Evolutionary conservation across 1,284 basidiomycete genomes (phyloP), one percentile per base, ranked within the genome.

Genomic region (Ganoderma leucocontextum): DNA sequence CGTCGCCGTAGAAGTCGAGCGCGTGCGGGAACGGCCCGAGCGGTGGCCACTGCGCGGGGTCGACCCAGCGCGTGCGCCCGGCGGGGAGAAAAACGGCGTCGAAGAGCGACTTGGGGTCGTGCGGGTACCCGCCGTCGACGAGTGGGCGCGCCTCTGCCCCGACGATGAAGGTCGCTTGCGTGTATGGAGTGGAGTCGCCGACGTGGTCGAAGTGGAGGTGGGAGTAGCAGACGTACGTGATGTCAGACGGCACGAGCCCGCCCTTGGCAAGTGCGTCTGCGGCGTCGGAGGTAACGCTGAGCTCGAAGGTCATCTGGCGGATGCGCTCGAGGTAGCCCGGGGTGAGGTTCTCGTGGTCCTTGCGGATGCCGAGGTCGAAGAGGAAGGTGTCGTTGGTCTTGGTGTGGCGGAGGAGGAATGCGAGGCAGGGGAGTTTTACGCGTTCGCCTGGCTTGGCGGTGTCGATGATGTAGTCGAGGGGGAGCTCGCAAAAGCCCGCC

Each of bases 1-100:
- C 89, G 70, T 91, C 89, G 10, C 82, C 83, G 73, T 84, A 87
- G 70, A 83, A 84, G 78, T 91, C 88, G 38, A 84, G 73, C 8
- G 84, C 83, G 55, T 78, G 81, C 12, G 84, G 82, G 75, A 89
- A 90, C 2, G 86, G 84, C 0, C 86, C 87, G 38, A 62, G 39
- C 19, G 47, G 44, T 1, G 61, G 33, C 49, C 63, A 47, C 25
- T 88, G 53, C 44, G 5, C 53, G 36, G 22, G 69, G 63, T 41
- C 69, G 63, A 75, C 63, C 72, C 78, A 84, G 36, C 73, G 66
- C 1, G 83, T 85, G 65, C 87, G 84, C 5, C 77, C 82, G 0
- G 72, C 52, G 0, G 86, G 86, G 29, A 87, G 77, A 17, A 85
- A 75, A 58, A 80, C 79, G 7, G 78, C 70, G 29, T 78, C 72